phyloP scores from a whole-genome alignment of 768 basidiomycete species.

The Tylopilus sp. region DNA sequence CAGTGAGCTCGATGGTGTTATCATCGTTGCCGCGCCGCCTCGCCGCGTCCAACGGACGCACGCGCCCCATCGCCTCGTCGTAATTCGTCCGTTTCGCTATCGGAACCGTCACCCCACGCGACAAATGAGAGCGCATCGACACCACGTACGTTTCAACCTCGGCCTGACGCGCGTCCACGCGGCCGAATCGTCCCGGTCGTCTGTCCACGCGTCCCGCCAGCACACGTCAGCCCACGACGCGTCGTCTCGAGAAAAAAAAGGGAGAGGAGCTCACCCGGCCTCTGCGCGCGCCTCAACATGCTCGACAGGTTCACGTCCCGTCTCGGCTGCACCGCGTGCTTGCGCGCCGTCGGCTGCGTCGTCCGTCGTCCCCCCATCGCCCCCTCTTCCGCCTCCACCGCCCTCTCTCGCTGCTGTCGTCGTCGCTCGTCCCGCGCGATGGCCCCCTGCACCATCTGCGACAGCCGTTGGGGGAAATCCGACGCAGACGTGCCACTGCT shows the following conservation, averaged over 20 bases:
- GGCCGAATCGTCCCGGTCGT: conserved; percentile 1
- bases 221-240: too few species aligned
- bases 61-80: background rate
- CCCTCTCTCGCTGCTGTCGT: background rate
- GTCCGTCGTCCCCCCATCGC: background rate
- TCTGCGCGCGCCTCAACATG: conserved; percentile 20
- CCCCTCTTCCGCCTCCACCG: background rate
- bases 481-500: conserved; percentile 14
- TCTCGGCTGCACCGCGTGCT: too few species aligned
- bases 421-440: conserved; percentile 6
- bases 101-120: background rate
- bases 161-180: conserved; percentile 15
- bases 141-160: conserved; percentile 17
- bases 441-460: conserved; percentile 13
- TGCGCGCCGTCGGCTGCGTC: conserved; percentile 10
- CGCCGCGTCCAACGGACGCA: conserved; percentile 13
- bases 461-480: conserved; percentile 13
- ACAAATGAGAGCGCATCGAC: background rate
- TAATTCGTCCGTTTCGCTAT: conserved; percentile 15
- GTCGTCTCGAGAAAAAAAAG: conserved; percentile 3
- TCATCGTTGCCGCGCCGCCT: background rate
- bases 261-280: conserved; percentile 11
- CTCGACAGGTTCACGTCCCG: conserved; percentile 10
- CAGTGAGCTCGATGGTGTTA: conserved; percentile 19
- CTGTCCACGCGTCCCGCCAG: background rate